Conservation (phyloP, 1,284 basidiomycete species). For the Phlebopus sp. region DNA sequence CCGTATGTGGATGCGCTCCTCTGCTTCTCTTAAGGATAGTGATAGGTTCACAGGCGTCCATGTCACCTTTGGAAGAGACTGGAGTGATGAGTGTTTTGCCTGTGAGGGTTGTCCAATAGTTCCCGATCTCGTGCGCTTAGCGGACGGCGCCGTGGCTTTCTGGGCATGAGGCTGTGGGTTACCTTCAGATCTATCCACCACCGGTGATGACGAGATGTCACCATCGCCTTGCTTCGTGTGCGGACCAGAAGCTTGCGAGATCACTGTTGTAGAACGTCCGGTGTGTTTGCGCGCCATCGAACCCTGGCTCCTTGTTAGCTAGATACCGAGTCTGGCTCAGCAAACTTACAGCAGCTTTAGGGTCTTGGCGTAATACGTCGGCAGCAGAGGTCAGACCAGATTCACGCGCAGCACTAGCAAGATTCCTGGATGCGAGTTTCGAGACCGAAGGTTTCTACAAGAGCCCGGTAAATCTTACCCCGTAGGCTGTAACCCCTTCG, state of each 20-base stretch:
- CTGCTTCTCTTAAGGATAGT: slow-evolving; percentile 46
- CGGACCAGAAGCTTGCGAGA: slow-evolving; percentile 4
- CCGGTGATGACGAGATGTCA: slow-evolving; percentile 13
- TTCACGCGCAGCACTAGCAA: slow-evolving; percentile 35
- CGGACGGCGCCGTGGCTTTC: slow-evolving; percentile 7
- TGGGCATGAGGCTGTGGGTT: not conserved
- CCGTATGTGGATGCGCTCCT: slow-evolving; percentile 65
- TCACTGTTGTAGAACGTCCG: slow-evolving; percentile 15
- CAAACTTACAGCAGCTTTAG: slow-evolving; percentile 31
- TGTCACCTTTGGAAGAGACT: slow-evolving; percentile 36
- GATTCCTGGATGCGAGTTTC: slow-evolving; percentile 30
- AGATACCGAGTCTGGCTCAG: not conserved
- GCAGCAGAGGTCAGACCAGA: slow-evolving; percentile 38
- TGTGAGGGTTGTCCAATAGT: slow-evolving; percentile 4
- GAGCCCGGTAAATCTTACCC: slow-evolving; percentile 40
- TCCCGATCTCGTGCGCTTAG: slow-evolving; percentile 7
- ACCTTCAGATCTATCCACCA: slow-evolving; percentile 9
- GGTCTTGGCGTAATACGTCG: slow-evolving; percentile 36
- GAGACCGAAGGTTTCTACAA: slow-evolving; percentile 5
- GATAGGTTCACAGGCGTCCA: slow-evolving; percentile 51
- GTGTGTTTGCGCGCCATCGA: slow-evolving; percentile 29
- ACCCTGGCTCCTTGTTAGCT: slow-evolving; percentile 21
- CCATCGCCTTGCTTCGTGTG: slow-evolving; percentile 4
- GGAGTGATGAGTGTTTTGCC: slow-evolving; percentile 17
- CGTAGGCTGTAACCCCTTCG: slow-evolving; percentile 54